Percentiles rank a stretch among this genome's conserved stretches.
phyloP scores from a whole-genome alignment of 2,329 filamentous ascomycete genomes.

The Coniochaeta sp. region DNA sequence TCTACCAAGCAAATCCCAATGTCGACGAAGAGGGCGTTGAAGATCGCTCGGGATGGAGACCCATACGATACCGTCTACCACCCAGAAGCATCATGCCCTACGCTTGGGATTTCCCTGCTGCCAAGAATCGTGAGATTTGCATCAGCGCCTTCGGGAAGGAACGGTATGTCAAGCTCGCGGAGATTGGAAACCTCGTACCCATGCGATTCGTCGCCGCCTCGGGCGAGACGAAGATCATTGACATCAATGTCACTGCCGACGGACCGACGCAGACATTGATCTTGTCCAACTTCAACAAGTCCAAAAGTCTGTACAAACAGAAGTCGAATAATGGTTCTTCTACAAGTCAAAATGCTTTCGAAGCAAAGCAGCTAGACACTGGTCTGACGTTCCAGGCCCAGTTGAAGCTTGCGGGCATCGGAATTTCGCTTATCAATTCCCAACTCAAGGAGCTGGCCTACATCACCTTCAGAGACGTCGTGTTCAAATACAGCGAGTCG shows the following conservation, averaged over 20 bases:
- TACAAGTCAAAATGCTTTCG: slow-evolving; percentile 61
- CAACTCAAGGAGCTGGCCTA: slow-evolving; percentile 91
- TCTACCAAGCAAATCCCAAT: slow-evolving; percentile 91
- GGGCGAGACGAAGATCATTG: slow-evolving; percentile 78
- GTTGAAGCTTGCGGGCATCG: slow-evolving; percentile 80
- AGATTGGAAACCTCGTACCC: slow-evolving; percentile 92
- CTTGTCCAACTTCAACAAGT: slow-evolving; percentile 85
- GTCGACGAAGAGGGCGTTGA: slow-evolving; percentile 82
- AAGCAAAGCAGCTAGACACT: slow-evolving; percentile 87
- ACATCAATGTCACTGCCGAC: slow-evolving; percentile 92
- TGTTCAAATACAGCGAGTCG: slow-evolving; percentile 90
- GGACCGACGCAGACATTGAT: slow-evolving; percentile 93
- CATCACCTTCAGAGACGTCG: slow-evolving; percentile 83
- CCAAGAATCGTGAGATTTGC: slow-evolving; percentile 91
- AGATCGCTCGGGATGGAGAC: slow-evolving; percentile 82
- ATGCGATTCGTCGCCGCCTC: slow-evolving; percentile 73
- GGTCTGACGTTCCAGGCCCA: slow-evolving; percentile 85
- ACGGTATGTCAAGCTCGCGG: slow-evolving; percentile 86
- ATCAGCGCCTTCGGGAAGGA: slow-evolving; percentile 73
- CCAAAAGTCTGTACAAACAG: slow-evolving; percentile 78
- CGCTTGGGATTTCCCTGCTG: slow-evolving; percentile 96
- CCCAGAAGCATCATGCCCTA: slow-evolving; percentile 98
- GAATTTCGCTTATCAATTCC: slow-evolving; percentile 86
- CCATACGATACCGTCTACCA: slow-evolving; percentile 85
- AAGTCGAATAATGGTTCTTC: slow-evolving; percentile 45